These are phyloP conservation scores for Pythium aristosporum DNA, from an alignment of 352 stramenopile species.

Conservation along the genomic window DNA sequence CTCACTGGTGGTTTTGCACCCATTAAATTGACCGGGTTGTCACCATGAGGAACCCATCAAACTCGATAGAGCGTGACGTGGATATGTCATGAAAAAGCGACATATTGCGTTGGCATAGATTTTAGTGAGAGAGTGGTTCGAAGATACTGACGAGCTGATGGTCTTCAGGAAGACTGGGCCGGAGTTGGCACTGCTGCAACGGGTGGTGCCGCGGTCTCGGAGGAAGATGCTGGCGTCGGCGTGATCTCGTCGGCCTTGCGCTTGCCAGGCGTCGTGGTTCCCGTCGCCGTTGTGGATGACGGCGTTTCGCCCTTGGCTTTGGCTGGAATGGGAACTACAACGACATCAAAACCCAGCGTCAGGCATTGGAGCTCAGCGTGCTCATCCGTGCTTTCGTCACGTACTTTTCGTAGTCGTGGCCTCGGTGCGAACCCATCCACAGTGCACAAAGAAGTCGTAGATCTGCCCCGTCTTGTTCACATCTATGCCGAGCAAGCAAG, in stretches of 20 bases:
- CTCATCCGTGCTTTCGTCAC: slow-evolving; percentile 7
- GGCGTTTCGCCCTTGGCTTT: slow-evolving; percentile 15
- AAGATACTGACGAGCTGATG: not conserved
- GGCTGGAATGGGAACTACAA: slow-evolving; percentile 18
- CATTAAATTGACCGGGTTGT: not conserved
- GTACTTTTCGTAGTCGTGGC: slow-evolving; percentile 51
- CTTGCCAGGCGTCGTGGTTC: slow-evolving; percentile 37
- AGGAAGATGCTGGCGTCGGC: slow-evolving; percentile 11
- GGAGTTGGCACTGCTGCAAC: not conserved
- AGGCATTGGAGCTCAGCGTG: not conserved
- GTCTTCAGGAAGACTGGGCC: not conserved
- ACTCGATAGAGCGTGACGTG: not conserved
- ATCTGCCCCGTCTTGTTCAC: slow-evolving; percentile 83
- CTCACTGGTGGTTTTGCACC: not conserved
- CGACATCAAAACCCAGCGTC: not conserved
- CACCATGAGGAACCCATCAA: not conserved
- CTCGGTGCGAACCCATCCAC: slow-evolving; percentile 81
- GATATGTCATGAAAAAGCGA: too few relatives aligned
- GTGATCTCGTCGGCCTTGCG: slow-evolving; percentile 58
- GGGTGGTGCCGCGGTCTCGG: not conserved
- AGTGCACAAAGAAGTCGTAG: slow-evolving; percentile 91
- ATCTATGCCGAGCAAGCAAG: slow-evolving; percentile 31
- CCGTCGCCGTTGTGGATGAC: not conserved
- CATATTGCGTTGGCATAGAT: too few relatives aligned
- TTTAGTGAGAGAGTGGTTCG: not conserved